A percentile compares a stretch with the other conserved stretches of the same genome.
Conservation (phyloP, 2,329 filamentous ascomycete genomes). For the Sarocladiaceae sp. region DNA sequence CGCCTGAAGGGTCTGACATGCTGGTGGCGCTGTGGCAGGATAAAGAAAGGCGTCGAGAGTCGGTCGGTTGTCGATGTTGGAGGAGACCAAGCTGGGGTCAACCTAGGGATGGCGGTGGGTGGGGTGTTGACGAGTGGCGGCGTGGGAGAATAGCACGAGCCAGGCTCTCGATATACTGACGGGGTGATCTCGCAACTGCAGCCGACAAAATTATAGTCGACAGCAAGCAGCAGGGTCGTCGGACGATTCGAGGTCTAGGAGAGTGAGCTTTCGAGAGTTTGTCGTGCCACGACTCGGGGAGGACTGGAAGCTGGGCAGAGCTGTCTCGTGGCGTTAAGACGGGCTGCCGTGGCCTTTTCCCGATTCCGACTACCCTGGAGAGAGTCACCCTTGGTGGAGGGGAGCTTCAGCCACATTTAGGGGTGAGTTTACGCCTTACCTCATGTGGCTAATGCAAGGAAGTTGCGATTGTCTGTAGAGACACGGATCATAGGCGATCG, state of each 20-base stretch:
- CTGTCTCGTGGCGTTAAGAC: constrained; percentile 7
- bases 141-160: not conserved
- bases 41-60: not conserved
- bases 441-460: not conserved
- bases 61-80: not conserved
- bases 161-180: not conserved
- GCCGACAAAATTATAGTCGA: not conserved
- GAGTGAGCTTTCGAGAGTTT: not conserved
- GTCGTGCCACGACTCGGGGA: not conserved
- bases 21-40: not conserved
- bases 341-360: constrained; percentile 8
- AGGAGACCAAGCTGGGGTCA: not conserved
- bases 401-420: constrained; percentile 1
- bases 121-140: constrained; percentile 5
- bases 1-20: constrained; percentile 56
- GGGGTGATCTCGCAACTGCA: not conserved
- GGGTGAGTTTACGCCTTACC: not conserved
- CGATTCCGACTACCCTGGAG: not conserved
- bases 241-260: not conserved
- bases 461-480: too few relatives aligned
- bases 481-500: too few relatives aligned
- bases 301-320: constrained; percentile 1
- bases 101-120: constrained; percentile 8
- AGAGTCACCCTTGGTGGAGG: not conserved
- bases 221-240: constrained; percentile 5